These are phyloP conservation scores for Eucalyptus virginea DNA, from an alignment of 345 rosid genomes.

Conservation along the genomic window DNA sequence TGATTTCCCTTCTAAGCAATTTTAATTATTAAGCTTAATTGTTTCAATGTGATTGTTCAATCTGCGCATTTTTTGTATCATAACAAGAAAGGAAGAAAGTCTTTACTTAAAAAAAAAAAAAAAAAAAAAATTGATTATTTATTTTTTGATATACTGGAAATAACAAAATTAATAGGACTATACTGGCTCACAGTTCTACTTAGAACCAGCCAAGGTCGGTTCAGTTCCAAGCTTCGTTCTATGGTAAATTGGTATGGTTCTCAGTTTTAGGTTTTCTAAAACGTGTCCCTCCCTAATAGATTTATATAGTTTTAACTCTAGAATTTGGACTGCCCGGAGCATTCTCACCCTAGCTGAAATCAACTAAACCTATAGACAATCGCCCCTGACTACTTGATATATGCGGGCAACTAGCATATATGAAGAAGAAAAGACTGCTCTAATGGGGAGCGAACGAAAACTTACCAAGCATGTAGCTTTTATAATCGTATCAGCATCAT, in stretches of 20 bases:
- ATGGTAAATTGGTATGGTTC: background rate
- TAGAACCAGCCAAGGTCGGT: background rate
- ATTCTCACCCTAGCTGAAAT: background rate
- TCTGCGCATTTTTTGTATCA: background rate
- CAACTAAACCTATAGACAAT: background rate
- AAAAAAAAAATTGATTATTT: background rate
- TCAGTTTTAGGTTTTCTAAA: background rate
- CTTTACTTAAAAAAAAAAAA: background rate
- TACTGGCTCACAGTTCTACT: background rate
- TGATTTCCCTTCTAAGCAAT: background rate
- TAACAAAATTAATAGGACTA: background rate
- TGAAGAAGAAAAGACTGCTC: background rate
- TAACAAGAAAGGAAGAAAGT: background rate
- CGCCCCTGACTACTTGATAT: background rate
- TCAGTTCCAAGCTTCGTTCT: background rate
- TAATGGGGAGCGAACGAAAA: background rate
- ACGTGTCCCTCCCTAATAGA: background rate
- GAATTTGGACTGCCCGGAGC: background rate
- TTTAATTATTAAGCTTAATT: background rate
- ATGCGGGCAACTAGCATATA: background rate
- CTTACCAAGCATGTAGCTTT: background rate
- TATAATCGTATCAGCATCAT: background rate
- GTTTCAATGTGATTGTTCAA: background rate
- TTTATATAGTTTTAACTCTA: background rate
- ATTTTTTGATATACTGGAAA: background rate